Conservation (phyloP, 2,329 filamentous ascomycete species). For the Atkinsonella texensis region DNA sequence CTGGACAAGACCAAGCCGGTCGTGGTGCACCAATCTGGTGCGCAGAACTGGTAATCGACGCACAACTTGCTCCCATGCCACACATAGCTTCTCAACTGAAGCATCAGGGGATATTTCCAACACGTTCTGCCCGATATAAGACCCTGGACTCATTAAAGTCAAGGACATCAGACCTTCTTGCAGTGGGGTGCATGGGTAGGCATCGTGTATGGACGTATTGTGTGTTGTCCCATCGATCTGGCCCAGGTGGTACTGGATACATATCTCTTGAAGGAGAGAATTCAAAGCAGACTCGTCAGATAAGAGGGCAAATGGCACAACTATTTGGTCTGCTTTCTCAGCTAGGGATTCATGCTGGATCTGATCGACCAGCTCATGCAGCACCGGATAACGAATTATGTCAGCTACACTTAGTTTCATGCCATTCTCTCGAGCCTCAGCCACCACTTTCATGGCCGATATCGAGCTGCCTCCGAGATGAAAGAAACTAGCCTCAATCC, state of each 20-base stretch:
- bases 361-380: background rate
- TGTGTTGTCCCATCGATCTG: background rate
- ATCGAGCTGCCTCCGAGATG: constrained; percentile 19
- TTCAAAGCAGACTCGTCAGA: background rate
- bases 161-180: constrained; percentile 28
- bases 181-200: constrained; percentile 22
- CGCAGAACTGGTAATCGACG: constrained; percentile 23
- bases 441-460: constrained; percentile 14
- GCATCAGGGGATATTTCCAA: constrained; percentile 8
- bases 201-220: background rate
- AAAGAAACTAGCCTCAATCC: constrained; percentile 14
- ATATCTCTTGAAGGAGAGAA: background rate
- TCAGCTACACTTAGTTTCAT: constrained; percentile 12
- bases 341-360: too few species aligned
- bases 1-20: constrained; percentile 28
- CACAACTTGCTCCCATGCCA: constrained; percentile 8
- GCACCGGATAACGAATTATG: constrained; percentile 12
- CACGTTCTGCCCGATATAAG: constrained; percentile 19
- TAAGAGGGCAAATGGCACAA: background rate
- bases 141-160: constrained; percentile 17
- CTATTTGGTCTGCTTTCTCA: background rate
- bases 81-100: constrained; percentile 3
- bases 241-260: background rate
- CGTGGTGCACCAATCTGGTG: constrained; percentile 32
- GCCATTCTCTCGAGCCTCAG: constrained; percentile 7